Evolutionary conservation across 305 asterid genomes (phyloP), one percentile per base, ranked within the genome.

Genomic region (Ajuga reptans): DNA sequence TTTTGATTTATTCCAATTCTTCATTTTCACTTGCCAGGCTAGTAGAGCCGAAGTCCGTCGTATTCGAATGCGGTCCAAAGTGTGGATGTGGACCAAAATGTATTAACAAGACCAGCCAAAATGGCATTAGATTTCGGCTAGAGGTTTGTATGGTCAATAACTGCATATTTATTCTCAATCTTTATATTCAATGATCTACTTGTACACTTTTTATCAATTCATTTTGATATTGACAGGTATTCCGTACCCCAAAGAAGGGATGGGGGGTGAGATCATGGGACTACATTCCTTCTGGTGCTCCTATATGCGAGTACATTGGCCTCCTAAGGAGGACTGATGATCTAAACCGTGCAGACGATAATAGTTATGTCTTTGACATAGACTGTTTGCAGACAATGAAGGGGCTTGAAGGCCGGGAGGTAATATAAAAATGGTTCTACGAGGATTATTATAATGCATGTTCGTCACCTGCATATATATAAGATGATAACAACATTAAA

Each of bases 231-330:
- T 72, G 21, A 66, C 81, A 92, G 97, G 85, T 92, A 1, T 92
- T 86, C 33, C 95, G 96, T 34, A 92, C 98, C 6, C 86, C 90
- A 33, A 84, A 79, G 52, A 92, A 79, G 78, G 98, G 98, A 15
- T 92, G 98, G 98, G 98, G 91, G 33, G 96, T 92, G 8, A 77
- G 96, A 64, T 88, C 95, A 1, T 89, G 95, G 95, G 97, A 92
- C 50, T 78, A 72, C 72, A 92, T 92, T 24, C 97, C 97, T 62
- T 85, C 93, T 5, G 98, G 98, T 12, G 89, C 97, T 37, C 95
- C 97, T 0, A 72, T 92, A 10, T 92, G 98, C 54, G 98, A 92
- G 57, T 92, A 92, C 55, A 82, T 86, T 42, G 98, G 98, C 12
- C 72, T 77, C 47, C 79, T 92, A 4, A 87, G 70, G 75, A 81